Evolutionary conservation across 192 early-diverging fungal species (phyloP).

Genomic region (Coemansia sp.): DNA sequence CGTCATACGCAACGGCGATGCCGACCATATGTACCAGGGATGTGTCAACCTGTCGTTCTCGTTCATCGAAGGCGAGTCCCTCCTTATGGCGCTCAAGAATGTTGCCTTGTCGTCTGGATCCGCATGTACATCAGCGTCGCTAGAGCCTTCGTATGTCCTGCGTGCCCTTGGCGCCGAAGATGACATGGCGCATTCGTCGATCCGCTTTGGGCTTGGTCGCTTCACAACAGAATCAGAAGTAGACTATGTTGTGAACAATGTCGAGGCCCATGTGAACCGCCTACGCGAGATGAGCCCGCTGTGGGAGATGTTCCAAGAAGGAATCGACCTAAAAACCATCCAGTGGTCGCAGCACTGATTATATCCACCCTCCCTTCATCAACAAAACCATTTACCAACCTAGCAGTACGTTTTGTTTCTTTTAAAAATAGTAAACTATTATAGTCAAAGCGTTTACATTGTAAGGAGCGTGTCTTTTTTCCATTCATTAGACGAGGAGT

Average conservation of each 20-base stretch:
- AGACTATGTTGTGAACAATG: conserved; percentile 82
- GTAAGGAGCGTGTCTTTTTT: too few species aligned
- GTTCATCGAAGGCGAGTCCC: conserved; percentile 96
- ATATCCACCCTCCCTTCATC: not conserved
- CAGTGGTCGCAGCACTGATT: conserved; percentile 85
- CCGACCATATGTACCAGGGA: conserved; percentile 74
- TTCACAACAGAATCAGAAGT: conserved; percentile 96
- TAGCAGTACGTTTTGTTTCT: too few species aligned
- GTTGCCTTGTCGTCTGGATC: conserved; percentile 93
- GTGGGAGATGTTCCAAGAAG: conserved; percentile 98
- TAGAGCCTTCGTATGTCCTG: conserved; percentile 96
- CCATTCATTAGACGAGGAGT: not conserved
- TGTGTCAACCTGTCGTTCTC: conserved; percentile 97
- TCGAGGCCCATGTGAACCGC: conserved; percentile 78
- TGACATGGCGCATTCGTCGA: conserved; percentile 93
- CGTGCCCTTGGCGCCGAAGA: conserved; percentile 95
- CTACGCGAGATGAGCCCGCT: conserved; percentile 95
- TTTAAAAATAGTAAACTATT: too few species aligned
- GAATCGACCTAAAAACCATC: conserved; percentile 87
- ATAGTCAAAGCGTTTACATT: too few species aligned
- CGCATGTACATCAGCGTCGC: conserved; percentile 93
- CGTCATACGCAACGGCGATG: conserved; percentile 90
- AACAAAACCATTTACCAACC: too few species aligned
- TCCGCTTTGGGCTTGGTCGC: conserved; percentile 94
- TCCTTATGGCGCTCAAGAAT: conserved; percentile 97